Evolutionary conservation across 2,329 filamentous ascomycete species (phyloP), one percentile per base, ranked within the genome.

Genomic region (Pyricularia sp.): DNA sequence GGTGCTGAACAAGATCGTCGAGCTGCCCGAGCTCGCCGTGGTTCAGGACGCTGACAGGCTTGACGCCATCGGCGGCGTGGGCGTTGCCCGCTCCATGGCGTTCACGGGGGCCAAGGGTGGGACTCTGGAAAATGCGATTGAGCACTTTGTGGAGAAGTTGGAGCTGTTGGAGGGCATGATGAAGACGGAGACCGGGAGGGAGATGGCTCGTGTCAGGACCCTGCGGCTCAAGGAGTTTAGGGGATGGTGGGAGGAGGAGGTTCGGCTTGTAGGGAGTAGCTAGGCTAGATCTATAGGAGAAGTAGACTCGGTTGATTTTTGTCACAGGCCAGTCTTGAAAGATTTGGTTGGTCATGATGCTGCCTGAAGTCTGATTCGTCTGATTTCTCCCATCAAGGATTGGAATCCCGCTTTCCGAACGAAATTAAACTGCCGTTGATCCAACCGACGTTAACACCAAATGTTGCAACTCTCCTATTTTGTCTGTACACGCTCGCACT

Each of bases 11-110:
- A 81, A 94, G n/a, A 81, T 96, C n/a, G 76, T 76, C 6, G 75
- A 79, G 33, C 82, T 91, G 76, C 92, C 92, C 0, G 92, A 95
- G 77, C 81, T 95, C 42, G 93, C 88, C 0, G 86, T 97, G 65
- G 93, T 97, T 36, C 94, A 97, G 79, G 94, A 97, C 78, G 94
- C 94, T 4, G 94, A 97, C 80, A 85, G 94, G 7, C 82, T 98
- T n/a, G 94, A 98, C 79, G 92, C 93, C 4, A 89, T 97, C 66
- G 94, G 94, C 0, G 92, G 92, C 0, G 86, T 97, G 33, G 94
- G 94, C 0, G 89, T 97, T 69, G 94, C 87, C 2, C 83, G 94
- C 63, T 87, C 86, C 59, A 94, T 95, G 77, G 88, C 90, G 0
- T 97, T 88, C 77, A 88, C 90, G 0, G 93, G 90, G 0, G 90